Percentiles rank a stretch among this genome's conserved stretches.
These are phyloP conservation scores for Fusarium sarcochroum DNA, from an alignment of 2,329 filamentous ascomycete genomes.

Conservation along the genomic window DNA sequence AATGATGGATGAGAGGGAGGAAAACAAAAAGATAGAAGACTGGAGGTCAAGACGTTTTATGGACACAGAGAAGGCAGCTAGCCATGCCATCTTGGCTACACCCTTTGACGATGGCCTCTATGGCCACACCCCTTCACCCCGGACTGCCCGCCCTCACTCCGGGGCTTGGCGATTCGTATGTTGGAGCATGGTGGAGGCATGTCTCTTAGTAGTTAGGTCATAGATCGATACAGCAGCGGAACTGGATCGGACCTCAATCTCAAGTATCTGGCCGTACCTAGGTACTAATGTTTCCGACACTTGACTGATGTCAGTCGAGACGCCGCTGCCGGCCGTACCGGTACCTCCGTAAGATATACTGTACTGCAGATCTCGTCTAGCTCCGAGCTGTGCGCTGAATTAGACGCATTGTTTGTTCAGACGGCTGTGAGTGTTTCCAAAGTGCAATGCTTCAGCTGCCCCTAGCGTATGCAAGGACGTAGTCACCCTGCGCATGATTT, in stretches of 20 bases:
- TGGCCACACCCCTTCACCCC: constrained; percentile 33
- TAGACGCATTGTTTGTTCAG: background rate
- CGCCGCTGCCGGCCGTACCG: constrained; percentile 8
- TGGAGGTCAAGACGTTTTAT: constrained; percentile 42
- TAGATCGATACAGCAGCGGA: constrained; percentile 28
- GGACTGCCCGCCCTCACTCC: constrained; percentile 31
- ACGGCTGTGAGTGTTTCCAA: background rate
- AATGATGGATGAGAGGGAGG: constrained; percentile 22
- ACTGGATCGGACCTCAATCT: constrained; percentile 4
- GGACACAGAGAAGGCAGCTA: constrained; percentile 15
- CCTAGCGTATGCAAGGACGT: constrained; percentile 19
- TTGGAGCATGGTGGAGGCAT: constrained; percentile 25
- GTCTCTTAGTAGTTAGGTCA: constrained; percentile 25
- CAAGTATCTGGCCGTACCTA: constrained; percentile 4
- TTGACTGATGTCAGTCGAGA: constrained; percentile 32
- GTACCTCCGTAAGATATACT: constrained; percentile 2
- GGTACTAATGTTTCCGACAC: constrained; percentile 10
- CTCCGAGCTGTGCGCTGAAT: background rate
- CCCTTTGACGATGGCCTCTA: constrained; percentile 25
- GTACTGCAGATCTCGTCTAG: constrained; percentile 7
- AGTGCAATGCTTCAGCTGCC: constrained; percentile 13
- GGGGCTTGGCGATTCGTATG: constrained; percentile 35
- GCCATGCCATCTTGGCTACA: constrained; percentile 34
- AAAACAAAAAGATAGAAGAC: background rate
- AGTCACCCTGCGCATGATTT: background rate